Evolutionary conservation across 805 yeast species (phyloP), one percentile per base, ranked within the genome.

Genomic region (Isabelozyma pseudorhagii): DNA sequence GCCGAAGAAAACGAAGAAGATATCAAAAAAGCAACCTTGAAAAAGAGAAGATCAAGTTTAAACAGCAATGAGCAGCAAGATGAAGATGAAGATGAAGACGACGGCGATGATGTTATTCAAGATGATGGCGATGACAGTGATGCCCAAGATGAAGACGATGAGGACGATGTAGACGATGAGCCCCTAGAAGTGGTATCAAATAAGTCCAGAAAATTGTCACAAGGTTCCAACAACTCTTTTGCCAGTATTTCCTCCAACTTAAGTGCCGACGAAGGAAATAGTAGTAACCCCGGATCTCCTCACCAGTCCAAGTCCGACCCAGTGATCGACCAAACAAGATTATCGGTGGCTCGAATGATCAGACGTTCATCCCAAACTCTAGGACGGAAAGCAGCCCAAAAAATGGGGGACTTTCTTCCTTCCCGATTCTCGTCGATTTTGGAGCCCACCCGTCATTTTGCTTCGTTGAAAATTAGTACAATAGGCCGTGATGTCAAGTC

Each of bases 381-480:
- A 49, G 92, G 93, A 0, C 71, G 92, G 45, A 82, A 81, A 54
- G 94, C 94, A 1, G 97, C 96, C 0, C 96, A 86, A 58, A 86
- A 84, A 46, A 84, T 91, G 80, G 97, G 96, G 0, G 89, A 89
- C n/a, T 86, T 85, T 53, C 74, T 92, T 18, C 97, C 97, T 1
- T 75, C 84, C 10, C 82, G 87, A 47, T 83, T 92, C 39, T 82
- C 89, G 9, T 88, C 96, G 2, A 84, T 92, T 50, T 71, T 92
- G 58, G 97, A 92, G 61, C 96, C 97, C 11, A 82, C 88, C 18
- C 78, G 99, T 54, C 97, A 92, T 62, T 94, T 89, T 75, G 97
- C 98, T 0, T 88, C 84, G 46, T 75, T 93, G 55, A 91, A 89
- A 63, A 77, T 93, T 17, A 69, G 63, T 42, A 61, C 72, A n/a